Base-by-base conservation (phyloP, 2,329 filamentous ascomycete species). In the Paracorniculantispora psalliotae region DNA sequence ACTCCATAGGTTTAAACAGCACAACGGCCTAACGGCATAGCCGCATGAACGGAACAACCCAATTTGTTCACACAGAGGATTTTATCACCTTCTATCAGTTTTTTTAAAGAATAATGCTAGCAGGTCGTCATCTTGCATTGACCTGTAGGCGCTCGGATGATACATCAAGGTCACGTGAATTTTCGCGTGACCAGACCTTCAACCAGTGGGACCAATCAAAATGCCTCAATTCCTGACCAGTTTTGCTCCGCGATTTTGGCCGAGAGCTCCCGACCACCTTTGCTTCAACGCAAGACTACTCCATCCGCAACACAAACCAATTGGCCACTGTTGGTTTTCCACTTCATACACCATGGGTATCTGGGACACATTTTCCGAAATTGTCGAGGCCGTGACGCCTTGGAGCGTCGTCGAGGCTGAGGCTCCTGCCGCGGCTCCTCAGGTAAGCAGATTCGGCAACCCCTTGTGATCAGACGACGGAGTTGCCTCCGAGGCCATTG, bases 391-490 rank as follows among this genome's bases (percentile, higher is more conserved):
- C 63, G 84, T 81, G 66, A 79, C 81, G 76, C 85, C 85, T 72
- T 88, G 85, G 85, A 79, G 77, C 72, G 80, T 80, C 65, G 84
- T 79, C 66, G 81, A 87, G 73, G 85, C 85, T 66, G 85, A 88
- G 76, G 84, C 84, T 81, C 79, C 85, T 80, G 77, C 86, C 80
- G 78, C 85, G 84, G 78, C 83, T 78, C 75, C 80, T 81, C 73
- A 80, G 79, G 79, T 81, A 77, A 69, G 75, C 65, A 53, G 37
- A 35, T 33, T 19, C 39, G n/a, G 19, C 13, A 15, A 43, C 53
- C 37, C 47, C 56, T 37, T 58, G 47, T 51, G 37, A 51, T 21
- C 13, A n/a, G 15, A 15, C 26, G 35, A 41, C 46, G 35, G 25
- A 48, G 62, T 50, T 43, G 61, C 49, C 37, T 57, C 63, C 30